A percentile compares a stretch with the other conserved stretches of the same genome.
Conservation (phyloP, 1,139 yeast genomes). For the Taphrina communis region DNA sequence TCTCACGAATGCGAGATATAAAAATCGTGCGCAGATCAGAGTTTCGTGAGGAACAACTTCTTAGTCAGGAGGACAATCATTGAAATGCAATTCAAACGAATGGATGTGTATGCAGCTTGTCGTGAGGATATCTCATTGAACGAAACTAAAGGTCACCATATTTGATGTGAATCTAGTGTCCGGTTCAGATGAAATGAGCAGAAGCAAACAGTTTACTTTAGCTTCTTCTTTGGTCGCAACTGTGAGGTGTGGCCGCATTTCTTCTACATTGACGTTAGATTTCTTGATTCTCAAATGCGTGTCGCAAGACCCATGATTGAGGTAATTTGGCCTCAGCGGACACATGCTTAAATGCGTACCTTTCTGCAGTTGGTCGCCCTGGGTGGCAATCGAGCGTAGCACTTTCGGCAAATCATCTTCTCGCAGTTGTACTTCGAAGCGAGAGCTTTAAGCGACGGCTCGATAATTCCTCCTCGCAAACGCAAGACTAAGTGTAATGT, state of each 20-base stretch:
- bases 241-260: constrained; percentile 99
- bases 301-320: neutral
- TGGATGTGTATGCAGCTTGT: neutral
- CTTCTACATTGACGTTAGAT: constrained; percentile 60
- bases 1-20: too few species aligned
- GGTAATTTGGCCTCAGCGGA: neutral
- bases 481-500: constrained; percentile 85
- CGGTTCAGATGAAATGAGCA: neutral
- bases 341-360: neutral
- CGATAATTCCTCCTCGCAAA: constrained; percentile 94
- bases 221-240: constrained; percentile 78
- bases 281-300: too few species aligned
- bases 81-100: too few species aligned
- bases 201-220: constrained; percentile 70
- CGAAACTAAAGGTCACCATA: neutral
- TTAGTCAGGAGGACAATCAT: too few species aligned
- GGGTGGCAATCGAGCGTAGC: constrained; percentile 99
- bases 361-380: constrained; percentile 99
- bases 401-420: constrained; percentile 97
- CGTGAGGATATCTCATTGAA: constrained; percentile 4
- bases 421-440: constrained; percentile 99
- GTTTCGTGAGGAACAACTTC: neutral
- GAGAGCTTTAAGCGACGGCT: constrained; percentile 98
- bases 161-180: neutral
- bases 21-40: neutral